Evolutionary conservation across 2,329 filamentous ascomycete species (phyloP).

Genomic region (Ploettnerulaceae sp.): DNA sequence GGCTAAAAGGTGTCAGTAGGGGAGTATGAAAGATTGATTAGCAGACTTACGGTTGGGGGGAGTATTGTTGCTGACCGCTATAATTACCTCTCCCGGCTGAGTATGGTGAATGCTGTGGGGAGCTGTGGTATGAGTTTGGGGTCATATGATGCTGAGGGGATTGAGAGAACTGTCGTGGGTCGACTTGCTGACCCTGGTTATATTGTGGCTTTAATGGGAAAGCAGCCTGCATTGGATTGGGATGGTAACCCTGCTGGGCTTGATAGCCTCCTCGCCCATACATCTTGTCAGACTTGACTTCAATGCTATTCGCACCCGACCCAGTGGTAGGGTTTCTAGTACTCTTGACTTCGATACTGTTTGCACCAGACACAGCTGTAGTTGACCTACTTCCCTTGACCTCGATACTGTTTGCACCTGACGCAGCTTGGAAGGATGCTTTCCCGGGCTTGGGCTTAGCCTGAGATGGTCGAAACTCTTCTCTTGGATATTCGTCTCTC

Average conservation of each 20-base stretch:
- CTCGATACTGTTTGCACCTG: slow-evolving; percentile 34
- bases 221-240: slow-evolving; percentile 36
- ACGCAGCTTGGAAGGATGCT: slow-evolving; percentile 21
- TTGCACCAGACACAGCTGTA: slow-evolving; percentile 33
- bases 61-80: slow-evolving; percentile 40
- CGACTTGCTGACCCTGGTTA: slow-evolving; percentile 32
- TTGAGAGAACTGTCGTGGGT: slow-evolving; percentile 45
- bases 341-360: slow-evolving; percentile 33
- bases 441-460: slow-evolving; percentile 16
- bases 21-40: slow-evolving; percentile 8
- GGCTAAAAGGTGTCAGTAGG: slow-evolving; percentile 42
- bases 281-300: slow-evolving; percentile 36
- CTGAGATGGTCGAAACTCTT: slow-evolving; percentile 29
- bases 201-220: slow-evolving; percentile 36
- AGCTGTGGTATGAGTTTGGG: slow-evolving; percentile 52
- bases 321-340: slow-evolving; percentile 25
- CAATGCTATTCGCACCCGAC: slow-evolving; percentile 35
- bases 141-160: slow-evolving; percentile 55
- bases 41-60: slow-evolving; percentile 46
- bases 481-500: slow-evolving; percentile 25
- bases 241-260: slow-evolving; percentile 34
- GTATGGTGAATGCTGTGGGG: slow-evolving; percentile 60
- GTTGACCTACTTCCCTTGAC: slow-evolving; percentile 26
- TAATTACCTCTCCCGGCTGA: slow-evolving; percentile 49
- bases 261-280: slow-evolving; percentile 33